Percentiles rank a stretch among this genome's conserved stretches.
Evolutionary conservation across 1,284 basidiomycete species (phyloP).

Genomic region (Austroboletus niveus): DNA sequence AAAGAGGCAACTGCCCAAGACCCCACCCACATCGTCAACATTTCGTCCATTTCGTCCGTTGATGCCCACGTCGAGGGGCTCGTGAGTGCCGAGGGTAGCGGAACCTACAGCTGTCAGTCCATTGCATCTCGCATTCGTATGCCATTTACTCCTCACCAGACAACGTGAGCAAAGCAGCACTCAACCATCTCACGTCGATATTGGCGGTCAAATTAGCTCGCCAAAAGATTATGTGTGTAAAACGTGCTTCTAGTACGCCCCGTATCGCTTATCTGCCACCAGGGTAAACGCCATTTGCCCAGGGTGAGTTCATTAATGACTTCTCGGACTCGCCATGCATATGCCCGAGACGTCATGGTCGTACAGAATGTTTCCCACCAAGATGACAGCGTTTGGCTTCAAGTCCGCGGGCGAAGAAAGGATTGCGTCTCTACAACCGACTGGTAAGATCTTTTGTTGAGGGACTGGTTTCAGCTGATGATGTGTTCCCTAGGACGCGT

Average conservation of each 20-base stretch:
- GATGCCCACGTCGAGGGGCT: slow-evolving; percentile 51
- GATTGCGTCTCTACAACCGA: slow-evolving; percentile 55
- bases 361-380: slow-evolving; percentile 74
- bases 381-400: slow-evolving; percentile 83
- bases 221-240: slow-evolving; percentile 61
- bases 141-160: slow-evolving; percentile 42
- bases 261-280: slow-evolving; percentile 3
- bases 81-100: slow-evolving; percentile 57
- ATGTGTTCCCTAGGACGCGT: slow-evolving; percentile 51
- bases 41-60: slow-evolving; percentile 74
- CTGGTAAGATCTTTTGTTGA: slow-evolving; percentile 41
- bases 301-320: slow-evolving; percentile 43
- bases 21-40: slow-evolving; percentile 77
- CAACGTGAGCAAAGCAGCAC: slow-evolving; percentile 78
- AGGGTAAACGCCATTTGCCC: slow-evolving; percentile 88
- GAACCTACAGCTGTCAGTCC: slow-evolving; percentile 78
- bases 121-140: neutral
- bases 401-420: slow-evolving; percentile 54
- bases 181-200: slow-evolving; percentile 78
- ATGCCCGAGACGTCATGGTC: slow-evolving; percentile 3
- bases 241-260: neutral
- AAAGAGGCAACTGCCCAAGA: slow-evolving; percentile 67
- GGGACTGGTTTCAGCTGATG: neutral
- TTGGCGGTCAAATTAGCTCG: slow-evolving; percentile 70
- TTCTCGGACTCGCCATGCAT: neutral